phyloP scores from a whole-genome alignment of 106 monocot genomes.

The Gastrodia elata region DNA sequence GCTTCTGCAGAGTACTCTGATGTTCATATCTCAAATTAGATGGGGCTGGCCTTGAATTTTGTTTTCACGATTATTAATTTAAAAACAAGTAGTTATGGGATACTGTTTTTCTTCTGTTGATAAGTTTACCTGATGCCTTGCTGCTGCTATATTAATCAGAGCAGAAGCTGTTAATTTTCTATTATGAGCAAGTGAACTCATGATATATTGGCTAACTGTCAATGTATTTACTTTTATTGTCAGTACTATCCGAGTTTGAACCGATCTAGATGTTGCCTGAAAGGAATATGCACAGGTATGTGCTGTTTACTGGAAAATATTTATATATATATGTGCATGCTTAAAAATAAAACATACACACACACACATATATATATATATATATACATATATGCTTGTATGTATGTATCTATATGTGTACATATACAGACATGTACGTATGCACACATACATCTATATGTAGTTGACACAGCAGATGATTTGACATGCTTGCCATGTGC shows the following conservation, averaged over 20 bases:
- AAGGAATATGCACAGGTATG: slow-evolving; percentile 81
- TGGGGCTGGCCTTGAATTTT: not conserved
- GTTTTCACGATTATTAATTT: not conserved
- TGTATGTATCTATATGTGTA: too few species aligned
- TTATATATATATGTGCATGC: not conserved
- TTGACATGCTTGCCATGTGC: not conserved
- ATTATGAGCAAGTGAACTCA: not conserved
- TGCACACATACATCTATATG: too few species aligned
- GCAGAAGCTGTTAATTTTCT: not conserved
- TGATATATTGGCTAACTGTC: not conserved
- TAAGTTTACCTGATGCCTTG: not conserved
- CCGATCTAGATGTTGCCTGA: slow-evolving; percentile 70
- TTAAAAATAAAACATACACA: too few species aligned
- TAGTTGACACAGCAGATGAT: not conserved
- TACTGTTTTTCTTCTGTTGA: not conserved
- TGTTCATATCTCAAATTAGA: not conserved
- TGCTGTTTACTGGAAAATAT: not conserved
- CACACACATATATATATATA: too few species aligned
- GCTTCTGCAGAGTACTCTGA: not conserved
- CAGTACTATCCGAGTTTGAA: slow-evolving; percentile 87
- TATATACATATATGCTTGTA: too few species aligned
- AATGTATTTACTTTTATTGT: slow-evolving; percentile 5
- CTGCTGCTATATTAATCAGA: not conserved
- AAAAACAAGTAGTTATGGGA: not conserved
- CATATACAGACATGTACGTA: too few species aligned